Percentiles rank a stretch among this genome's conserved stretches.
Conservation (phyloP, 495 filamentous ascomycete genomes). For the Tuber aestivum region DNA sequence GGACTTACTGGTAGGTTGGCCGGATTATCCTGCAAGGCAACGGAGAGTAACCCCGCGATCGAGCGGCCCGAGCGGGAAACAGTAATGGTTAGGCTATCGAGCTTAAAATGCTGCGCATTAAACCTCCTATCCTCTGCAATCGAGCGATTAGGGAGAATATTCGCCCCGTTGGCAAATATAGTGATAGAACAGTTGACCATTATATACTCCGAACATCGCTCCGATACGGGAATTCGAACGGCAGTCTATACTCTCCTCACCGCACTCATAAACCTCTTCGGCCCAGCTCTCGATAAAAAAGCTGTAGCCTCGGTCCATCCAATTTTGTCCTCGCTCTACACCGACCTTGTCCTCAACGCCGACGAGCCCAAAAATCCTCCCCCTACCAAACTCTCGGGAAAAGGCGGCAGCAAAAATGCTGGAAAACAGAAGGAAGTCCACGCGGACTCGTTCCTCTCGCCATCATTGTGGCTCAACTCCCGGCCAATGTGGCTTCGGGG, state of each 20-base stretch:
- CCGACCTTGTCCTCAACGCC: conserved; percentile 26
- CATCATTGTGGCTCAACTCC: not conserved
- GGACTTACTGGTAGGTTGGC: conserved; percentile 33
- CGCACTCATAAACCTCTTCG: conserved; percentile 33
- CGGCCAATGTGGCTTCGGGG: conserved; percentile 6
- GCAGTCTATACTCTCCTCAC: conserved; percentile 32
- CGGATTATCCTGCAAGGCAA: conserved; percentile 11
- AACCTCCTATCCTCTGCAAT: conserved; percentile 24
- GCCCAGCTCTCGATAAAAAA: conserved; percentile 17
- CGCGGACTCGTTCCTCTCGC: conserved; percentile 27
- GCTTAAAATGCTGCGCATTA: conserved; percentile 21
- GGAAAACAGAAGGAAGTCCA: conserved; percentile 20
- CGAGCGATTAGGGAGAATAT: conserved; percentile 19
- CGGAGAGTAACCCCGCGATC: conserved; percentile 25
- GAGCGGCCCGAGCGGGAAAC: conserved; percentile 28
- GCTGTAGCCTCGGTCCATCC: conserved; percentile 19
- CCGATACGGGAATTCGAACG: conserved; percentile 17
- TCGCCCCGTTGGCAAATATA: conserved; percentile 29
- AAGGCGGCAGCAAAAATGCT: conserved; percentile 12
- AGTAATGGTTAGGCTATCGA: conserved; percentile 25
- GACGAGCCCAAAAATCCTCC: not conserved
- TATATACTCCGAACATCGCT: conserved; percentile 17
- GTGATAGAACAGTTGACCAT: conserved; percentile 31
- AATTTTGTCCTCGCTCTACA: conserved; percentile 21
- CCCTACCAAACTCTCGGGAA: conserved; percentile 16